phyloP scores from a whole-genome alignment of 805 yeast genomes.

The Hanseniaspora clermontiae region DNA sequence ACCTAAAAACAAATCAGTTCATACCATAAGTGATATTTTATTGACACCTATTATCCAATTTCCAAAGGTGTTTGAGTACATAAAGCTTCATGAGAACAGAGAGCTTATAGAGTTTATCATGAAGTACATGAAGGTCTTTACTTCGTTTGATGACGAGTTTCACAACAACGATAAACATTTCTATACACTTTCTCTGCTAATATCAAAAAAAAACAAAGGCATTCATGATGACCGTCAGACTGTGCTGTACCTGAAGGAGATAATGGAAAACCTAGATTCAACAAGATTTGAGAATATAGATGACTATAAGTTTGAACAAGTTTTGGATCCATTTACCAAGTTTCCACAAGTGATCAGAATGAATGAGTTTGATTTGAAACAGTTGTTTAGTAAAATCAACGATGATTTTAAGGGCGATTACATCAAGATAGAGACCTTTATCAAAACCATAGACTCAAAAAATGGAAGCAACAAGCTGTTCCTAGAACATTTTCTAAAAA shows the following conservation, averaged over 20 bases:
- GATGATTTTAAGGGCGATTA: background rate
- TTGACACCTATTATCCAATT: constrained; percentile 4
- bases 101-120: constrained; percentile 6
- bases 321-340: constrained; percentile 1
- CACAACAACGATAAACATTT: background rate
- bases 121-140: background rate
- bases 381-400: background rate
- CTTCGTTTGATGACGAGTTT: background rate
- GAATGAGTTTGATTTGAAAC: constrained; percentile 7
- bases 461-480: background rate
- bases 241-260: background rate
- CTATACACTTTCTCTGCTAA: background rate
- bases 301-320: background rate
- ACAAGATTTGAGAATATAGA: background rate
- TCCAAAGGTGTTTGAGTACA: constrained; percentile 5
- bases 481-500: constrained; percentile 2
- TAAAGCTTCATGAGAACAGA: constrained; percentile 5
- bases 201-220: background rate
- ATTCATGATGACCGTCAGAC: background rate
- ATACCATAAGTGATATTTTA: background rate
- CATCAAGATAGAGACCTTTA: background rate
- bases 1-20: background rate
- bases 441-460: background rate
- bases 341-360: constrained; percentile 2
- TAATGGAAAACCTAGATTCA: background rate